These are phyloP conservation scores for Gloeostereum incarnatum DNA, from an alignment of 768 basidiomycete species.

Conservation along the genomic window DNA sequence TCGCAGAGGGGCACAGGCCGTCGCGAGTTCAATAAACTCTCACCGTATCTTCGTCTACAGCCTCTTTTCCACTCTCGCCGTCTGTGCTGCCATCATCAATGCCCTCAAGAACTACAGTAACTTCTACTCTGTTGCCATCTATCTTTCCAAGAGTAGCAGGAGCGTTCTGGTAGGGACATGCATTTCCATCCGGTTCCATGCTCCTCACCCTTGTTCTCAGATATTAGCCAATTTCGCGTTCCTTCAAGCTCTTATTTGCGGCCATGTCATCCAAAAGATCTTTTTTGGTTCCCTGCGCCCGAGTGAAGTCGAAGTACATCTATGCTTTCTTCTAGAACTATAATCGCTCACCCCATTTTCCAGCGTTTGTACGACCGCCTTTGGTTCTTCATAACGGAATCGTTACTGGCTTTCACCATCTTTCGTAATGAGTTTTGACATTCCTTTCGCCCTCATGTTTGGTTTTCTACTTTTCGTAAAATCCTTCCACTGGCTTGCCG, in stretches of 20 bases:
- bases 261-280: conserved; percentile 70
- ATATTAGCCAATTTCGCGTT: conserved; percentile 87
- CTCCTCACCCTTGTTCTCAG: conserved; percentile 27
- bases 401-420: conserved; percentile 91
- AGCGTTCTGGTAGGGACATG: conserved; percentile 67
- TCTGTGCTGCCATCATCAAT: conserved; percentile 66
- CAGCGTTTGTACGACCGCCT: conserved; percentile 92
- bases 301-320: conserved; percentile 82
- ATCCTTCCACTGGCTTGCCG: conserved; percentile 96
- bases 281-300: conserved; percentile 89
- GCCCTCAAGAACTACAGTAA: conserved; percentile 79
- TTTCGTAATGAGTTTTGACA: conserved; percentile 94
- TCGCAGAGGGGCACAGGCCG: too few relatives aligned
- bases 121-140: conserved; percentile 91
- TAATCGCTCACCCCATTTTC: neutral
- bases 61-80: conserved; percentile 54
- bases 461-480: conserved; percentile 91
- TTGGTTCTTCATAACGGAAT: conserved; percentile 98
- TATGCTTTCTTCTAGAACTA: neutral
- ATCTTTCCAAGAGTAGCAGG: conserved; percentile 88
- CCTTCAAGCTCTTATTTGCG: conserved; percentile 65
- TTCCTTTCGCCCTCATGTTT: conserved; percentile 91
- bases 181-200: neutral
- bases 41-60: conserved; percentile 67
- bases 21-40: conserved; percentile 34